Evolutionary conservation across 139 green algal genomes (phyloP).

Genomic region (Tetradesmus obliquus): DNA sequence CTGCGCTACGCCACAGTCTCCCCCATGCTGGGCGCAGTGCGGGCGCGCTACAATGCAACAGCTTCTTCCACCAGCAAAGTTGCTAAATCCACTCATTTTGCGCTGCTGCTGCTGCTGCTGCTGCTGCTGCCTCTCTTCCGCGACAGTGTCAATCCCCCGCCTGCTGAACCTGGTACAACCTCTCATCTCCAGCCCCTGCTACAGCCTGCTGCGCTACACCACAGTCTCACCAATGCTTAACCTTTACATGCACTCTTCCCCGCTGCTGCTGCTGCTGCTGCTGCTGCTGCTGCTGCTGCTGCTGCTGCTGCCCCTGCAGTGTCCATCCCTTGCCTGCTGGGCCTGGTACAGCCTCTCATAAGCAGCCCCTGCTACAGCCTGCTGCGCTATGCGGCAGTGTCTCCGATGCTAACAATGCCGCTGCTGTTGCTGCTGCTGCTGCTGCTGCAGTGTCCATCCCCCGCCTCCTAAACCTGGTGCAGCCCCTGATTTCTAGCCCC

Average conservation of each 20-base stretch:
- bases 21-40: conserved; percentile 55
- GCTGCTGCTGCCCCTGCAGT: conserved; percentile 51
- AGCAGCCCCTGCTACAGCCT: conserved; percentile 65
- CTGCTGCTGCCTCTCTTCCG: neutral
- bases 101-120: neutral
- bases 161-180: conserved; percentile 67
- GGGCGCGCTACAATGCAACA: conserved; percentile 21
- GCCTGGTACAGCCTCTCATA: conserved; percentile 68
- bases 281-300: neutral
- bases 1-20: conserved; percentile 47
- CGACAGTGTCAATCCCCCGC: conserved; percentile 58
- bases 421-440: too few relatives aligned
- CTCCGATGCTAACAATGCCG: too few relatives aligned
- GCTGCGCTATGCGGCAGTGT: conserved; percentile 47
- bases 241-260: neutral
- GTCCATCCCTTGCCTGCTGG: conserved; percentile 61
- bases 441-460: conserved; percentile 58
- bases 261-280: neutral
- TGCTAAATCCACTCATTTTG: neutral
- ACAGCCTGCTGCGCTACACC: conserved; percentile 70
- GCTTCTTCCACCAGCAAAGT: neutral
- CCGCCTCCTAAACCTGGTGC: conserved; percentile 66
- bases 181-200: conserved; percentile 64
- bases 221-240: conserved; percentile 36
- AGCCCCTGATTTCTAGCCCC: conserved; percentile 57